Evolutionary conservation across 306 rosid genomes (phyloP), one percentile per base, ranked within the genome.

Genomic region (Vigna reflexopilosa): DNA sequence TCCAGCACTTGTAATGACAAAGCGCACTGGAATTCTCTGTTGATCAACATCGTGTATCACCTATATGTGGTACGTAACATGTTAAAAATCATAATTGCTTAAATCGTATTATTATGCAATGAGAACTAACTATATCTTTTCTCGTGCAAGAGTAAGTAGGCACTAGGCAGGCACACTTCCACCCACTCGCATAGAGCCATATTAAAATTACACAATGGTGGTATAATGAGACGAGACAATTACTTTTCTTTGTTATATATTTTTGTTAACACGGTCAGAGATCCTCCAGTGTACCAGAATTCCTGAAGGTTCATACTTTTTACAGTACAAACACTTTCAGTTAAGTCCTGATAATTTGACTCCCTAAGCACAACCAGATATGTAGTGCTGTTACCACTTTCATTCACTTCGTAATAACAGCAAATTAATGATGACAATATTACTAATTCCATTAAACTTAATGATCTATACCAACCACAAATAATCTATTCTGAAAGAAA

Each of bases 11-110:
- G 97, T 84, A 73, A 94, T 90, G 19, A 91, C 91, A 82, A 94
- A 94, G 56, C 98, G 97, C 40, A 94, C 98, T 19, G 98, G 97
- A 84, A 86, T 72, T 79, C 76, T 91, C 86, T 89, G 98, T 54
- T 77, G 90, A 87, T 91, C 98, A 13, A 92, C 98, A 67, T 94
- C 98, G 72, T 94, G 98, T 57, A 94, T 83, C 73, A 94, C 97
- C 93, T 93, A 70, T 32, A 82, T n/a, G 15, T 67, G 72, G 75
- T 57, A 78, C 3, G 10, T 61, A 51, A 78, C 79, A 68, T 54
- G 61, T 70, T 55, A 64, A 36, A 75, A 80, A 42, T 45, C 32
- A 2, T 32, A 75, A 32, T 58, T 50, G 63, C 58, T 80, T 20
- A 11, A 56, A 54, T 40, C 34, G 44, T 67, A 80, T 47, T 72